Base-by-base conservation (phyloP, 352 stramenopile genomes). In the Phytopythium sindhum region DNA sequence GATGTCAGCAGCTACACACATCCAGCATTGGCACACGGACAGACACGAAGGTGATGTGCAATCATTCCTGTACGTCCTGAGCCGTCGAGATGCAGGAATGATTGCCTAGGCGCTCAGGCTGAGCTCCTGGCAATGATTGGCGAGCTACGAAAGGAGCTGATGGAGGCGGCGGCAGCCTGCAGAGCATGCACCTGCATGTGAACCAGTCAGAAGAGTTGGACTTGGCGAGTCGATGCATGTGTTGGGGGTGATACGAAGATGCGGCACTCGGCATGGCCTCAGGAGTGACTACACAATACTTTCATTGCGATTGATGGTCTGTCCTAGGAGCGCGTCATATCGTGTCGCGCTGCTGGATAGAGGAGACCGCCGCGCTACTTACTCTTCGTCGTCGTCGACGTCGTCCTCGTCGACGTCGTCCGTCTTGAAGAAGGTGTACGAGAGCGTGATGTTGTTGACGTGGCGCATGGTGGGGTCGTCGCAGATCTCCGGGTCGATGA, bases 401-500 rank as follows among this genome's bases (percentile, higher is more conserved):
- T 97, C 88, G 31, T 96, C 86, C 50, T 97, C 90, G 65, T 93
- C 89, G 72, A 98, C 91, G 60, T 97, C 84, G 72, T 98, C 95
- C 1, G 96, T 99, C 74, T 98, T 96, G 84, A 98, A 99, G 73
- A 99, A 99, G 33, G 95, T 98, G 80, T 99, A 99, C 60, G 90
- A 98, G 57, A 99, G 89, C 51, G 97, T 99, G 66, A 99, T 97
- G 75, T 98, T 98, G 73, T 96, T 88, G 41, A 99, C 91, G 39
- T 97, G 94, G n/a, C 84, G 83, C 88, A 99, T 97, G 57, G 90
- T 84, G 26, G 96, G 93, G 75, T 99, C 97, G 70, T 99, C 91
- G 57, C 97, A 88, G 69, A 99, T 98, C 57, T 99, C 96, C 9
- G 97, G 97, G 81, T 99, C 97, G 68, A 99, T 98, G 78, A 99